These are phyloP conservation scores for Mucor plumbeus DNA, from an alignment of 371 early-diverging fungal genomes.

Conservation along the genomic window DNA sequence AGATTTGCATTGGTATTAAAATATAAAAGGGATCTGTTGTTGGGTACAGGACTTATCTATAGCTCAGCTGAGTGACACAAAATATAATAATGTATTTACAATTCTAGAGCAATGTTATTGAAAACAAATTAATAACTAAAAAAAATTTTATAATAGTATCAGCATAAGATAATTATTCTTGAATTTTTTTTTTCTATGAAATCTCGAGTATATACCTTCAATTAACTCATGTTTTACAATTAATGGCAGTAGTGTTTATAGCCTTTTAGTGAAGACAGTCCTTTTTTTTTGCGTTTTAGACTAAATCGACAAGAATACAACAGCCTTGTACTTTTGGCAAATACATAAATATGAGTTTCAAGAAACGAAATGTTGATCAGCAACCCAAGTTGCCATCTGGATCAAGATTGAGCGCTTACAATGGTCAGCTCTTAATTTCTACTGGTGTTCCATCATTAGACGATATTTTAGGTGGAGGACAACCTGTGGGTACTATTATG, in stretches of 20 bases:
- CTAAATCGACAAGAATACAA: conserved; percentile 1
- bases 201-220: background rate
- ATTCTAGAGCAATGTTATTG: background rate
- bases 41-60: conserved; percentile 1
- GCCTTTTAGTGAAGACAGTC: background rate
- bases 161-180: background rate
- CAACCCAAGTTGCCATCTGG: conserved; percentile 78
- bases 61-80: conserved; percentile 1
- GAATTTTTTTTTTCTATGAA: background rate
- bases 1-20: background rate
- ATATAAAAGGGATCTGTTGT: no score
- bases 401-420: conserved; percentile 79
- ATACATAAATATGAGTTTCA: conserved; percentile 63
- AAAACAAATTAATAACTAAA: background rate
- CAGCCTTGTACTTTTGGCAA: background rate
- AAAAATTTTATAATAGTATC: background rate
- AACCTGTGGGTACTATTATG: conserved; percentile 83
- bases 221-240: background rate
- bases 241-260: background rate
- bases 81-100: background rate
- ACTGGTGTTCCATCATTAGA: conserved; percentile 91
- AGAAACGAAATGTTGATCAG: conserved; percentile 65
- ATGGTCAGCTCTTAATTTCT: conserved; percentile 79
- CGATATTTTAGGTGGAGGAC: conserved; percentile 86
- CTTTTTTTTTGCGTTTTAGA: background rate